phyloP scores from a whole-genome alignment of 2,329 filamentous ascomycete species.

The Sclerotinia spermophila region DNA sequence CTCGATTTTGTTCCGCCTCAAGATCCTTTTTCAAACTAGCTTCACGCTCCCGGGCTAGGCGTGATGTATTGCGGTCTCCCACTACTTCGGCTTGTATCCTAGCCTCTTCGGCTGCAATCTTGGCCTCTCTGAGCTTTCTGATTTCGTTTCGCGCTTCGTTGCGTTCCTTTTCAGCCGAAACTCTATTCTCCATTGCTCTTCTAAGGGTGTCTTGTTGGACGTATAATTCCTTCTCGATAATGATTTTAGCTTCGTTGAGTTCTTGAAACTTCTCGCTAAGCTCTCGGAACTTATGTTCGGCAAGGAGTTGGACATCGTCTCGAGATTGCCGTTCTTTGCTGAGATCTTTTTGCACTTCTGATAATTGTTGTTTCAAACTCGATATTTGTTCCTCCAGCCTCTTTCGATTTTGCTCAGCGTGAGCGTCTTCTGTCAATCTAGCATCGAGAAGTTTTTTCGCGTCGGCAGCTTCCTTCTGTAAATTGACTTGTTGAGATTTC shows the following conservation, averaged over 20 bases:
- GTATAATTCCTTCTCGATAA: slow-evolving; percentile 96
- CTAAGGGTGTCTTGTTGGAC: slow-evolving; percentile 89
- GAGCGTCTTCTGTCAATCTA: slow-evolving; percentile 83
- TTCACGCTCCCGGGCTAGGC: slow-evolving; percentile 76
- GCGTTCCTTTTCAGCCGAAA: slow-evolving; percentile 77
- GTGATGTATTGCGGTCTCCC: slow-evolving; percentile 75
- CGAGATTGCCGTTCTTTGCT: slow-evolving; percentile 89
- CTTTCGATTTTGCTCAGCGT: slow-evolving; percentile 75
- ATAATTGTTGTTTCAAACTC: slow-evolving; percentile 81
- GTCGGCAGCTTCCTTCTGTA: slow-evolving; percentile 85
- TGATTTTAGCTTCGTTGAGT: slow-evolving; percentile 92
- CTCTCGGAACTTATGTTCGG: slow-evolving; percentile 80
- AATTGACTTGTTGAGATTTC: slow-evolving; percentile 75
- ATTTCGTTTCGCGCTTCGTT: slow-evolving; percentile 88
- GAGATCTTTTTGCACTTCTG: slow-evolving; percentile 79
- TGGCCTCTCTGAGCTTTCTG: slow-evolving; percentile 75
- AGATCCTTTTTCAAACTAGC: slow-evolving; percentile 74
- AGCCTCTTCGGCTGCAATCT: slow-evolving; percentile 80
- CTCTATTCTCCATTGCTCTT: slow-evolving; percentile 76
- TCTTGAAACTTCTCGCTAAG: slow-evolving; percentile 81
- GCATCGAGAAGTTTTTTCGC: slow-evolving; percentile 82
- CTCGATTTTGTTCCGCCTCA: slow-evolving; percentile 70
- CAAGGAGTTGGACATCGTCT: slow-evolving; percentile 86
- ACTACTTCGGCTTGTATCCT: slow-evolving; percentile 76
- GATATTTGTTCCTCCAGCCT: slow-evolving; percentile 84